Conservation (phyloP, 2,329 filamentous ascomycete species). For the Penicillium occitanis region DNA sequence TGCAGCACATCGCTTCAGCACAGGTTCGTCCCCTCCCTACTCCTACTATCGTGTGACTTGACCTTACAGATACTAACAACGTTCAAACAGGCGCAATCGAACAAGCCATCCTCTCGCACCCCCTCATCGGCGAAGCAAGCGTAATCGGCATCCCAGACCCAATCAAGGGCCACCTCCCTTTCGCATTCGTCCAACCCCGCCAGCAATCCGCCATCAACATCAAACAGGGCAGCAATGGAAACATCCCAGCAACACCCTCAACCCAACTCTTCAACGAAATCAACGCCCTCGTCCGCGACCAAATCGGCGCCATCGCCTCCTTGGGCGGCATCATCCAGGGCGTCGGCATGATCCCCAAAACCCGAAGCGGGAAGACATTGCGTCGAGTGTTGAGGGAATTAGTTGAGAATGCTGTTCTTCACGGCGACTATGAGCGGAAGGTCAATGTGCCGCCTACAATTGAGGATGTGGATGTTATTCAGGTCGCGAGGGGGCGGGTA, state of each 20-base stretch:
- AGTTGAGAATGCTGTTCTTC: constrained; percentile 71
- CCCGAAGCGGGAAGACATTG: constrained; percentile 86
- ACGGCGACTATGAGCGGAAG: constrained; percentile 68
- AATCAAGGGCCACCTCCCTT: constrained; percentile 86
- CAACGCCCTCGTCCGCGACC: constrained; percentile 64
- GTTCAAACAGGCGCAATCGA: constrained; percentile 73
- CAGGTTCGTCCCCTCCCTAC: constrained; percentile 56
- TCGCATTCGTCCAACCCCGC: constrained; percentile 74
- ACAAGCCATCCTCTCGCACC: constrained; percentile 82
- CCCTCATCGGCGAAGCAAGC: constrained; percentile 75
- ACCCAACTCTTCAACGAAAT: constrained; percentile 46
- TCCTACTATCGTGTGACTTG: neutral
- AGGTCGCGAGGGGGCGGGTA: constrained; percentile 69
- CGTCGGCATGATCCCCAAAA: constrained; percentile 85
- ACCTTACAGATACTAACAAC: too few relatives aligned
- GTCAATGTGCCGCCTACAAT: constrained; percentile 80
- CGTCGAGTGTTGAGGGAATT: constrained; percentile 78
- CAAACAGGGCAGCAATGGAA: constrained; percentile 30
- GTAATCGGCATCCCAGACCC: constrained; percentile 83
- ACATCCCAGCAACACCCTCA: constrained; percentile 39
- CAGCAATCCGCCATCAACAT: constrained; percentile 44
- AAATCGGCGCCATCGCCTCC: constrained; percentile 84
- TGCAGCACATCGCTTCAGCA: constrained; percentile 87
- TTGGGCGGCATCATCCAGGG: constrained; percentile 84
- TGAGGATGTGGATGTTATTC: constrained; percentile 74